Conservation (phyloP, 805 yeast species). For the Starmerella geochares region DNA sequence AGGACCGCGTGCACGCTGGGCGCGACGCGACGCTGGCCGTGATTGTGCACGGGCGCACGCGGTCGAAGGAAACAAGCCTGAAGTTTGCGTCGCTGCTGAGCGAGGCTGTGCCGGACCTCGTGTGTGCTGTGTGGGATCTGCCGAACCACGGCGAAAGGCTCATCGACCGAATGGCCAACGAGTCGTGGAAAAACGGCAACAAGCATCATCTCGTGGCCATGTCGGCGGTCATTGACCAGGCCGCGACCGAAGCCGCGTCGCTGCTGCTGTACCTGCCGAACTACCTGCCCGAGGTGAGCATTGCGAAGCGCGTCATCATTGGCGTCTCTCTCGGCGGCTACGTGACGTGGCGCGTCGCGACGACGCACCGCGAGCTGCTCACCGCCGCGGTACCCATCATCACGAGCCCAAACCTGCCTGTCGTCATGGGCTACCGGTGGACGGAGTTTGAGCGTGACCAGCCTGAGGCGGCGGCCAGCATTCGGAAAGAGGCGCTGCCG, state of each 20-base stretch:
- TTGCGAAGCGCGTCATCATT: slow-evolving; percentile 32
- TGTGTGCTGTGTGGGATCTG: slow-evolving; percentile 44
- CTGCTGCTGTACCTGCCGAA: slow-evolving; percentile 39
- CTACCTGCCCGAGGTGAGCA: slow-evolving; percentile 26
- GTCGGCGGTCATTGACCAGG: slow-evolving; percentile 41
- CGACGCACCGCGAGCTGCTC: slow-evolving; percentile 32
- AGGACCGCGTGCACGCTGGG: slow-evolving; percentile 23
- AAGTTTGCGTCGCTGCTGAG: slow-evolving; percentile 31
- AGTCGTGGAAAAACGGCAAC: slow-evolving; percentile 42
- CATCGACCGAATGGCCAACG: slow-evolving; percentile 33
- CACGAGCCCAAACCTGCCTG: slow-evolving; percentile 41
- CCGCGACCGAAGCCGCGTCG: slow-evolving; percentile 37
- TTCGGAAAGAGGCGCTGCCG: slow-evolving; percentile 16
- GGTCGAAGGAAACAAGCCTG: slow-evolving; percentile 35
- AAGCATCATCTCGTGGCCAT: slow-evolving; percentile 43
- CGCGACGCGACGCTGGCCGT: slow-evolving; percentile 35
- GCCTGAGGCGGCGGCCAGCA: slow-evolving; percentile 15
- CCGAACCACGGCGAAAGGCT: slow-evolving; percentile 48
- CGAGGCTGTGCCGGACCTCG: slow-evolving; percentile 21
- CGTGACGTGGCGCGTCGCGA: slow-evolving; percentile 39
- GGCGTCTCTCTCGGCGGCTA: slow-evolving; percentile 55
- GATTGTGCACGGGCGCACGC: slow-evolving; percentile 41
- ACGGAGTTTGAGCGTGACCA: slow-evolving; percentile 11
- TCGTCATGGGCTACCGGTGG: slow-evolving; percentile 37
- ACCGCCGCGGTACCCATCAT: slow-evolving; percentile 40